Base-by-base conservation (phyloP, 2,329 filamentous ascomycete species). In the Pseudocercospora pini-densiflorae region DNA sequence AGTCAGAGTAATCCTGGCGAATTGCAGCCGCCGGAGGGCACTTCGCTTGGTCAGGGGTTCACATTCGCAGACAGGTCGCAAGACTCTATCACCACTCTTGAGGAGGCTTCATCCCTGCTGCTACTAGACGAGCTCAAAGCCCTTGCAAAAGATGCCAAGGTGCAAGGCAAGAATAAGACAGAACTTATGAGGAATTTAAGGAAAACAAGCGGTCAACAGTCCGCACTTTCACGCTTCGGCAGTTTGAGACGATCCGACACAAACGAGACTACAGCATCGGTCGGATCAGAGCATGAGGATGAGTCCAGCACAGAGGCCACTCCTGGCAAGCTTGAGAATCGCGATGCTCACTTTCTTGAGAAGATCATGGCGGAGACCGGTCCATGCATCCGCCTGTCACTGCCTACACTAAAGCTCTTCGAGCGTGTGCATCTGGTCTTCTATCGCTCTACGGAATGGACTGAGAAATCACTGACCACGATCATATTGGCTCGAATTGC, bases 371-470 rank as follows among this genome's bases (percentile, higher is more conserved):
- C 85, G 31, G 89, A 89, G 64, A 91, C 92, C 0, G 95, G 95
- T 0, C 88, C 93, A 14, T 97, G 94, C 70, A 90, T 98, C 67
- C 86, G 94, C 43, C 86, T 99, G 12, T 92, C 92, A 0, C 80
- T 90, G 0, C 80, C 87, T 0, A 86, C 90, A 0, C 86, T 93
- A 68, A 92, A 89, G 73, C 85, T 99, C 0, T 99, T 99, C 74
- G 93, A 97, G 78, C 88, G 95, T 27, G 93, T 98, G 0, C 95
- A 98, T 80, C 82, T 99, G 2, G 93, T 99, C 29, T 99, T 97
- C 78, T 98, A 98, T 78, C 87, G 94, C 65, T 97, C 94, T 9
- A 96, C 93, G 0, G 92, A 97, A 77, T 99, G 95, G 95, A 97
- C 94, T 0, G 94, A 98, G 74, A 98, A 97, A 78, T 97, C 94